phyloP scores from a whole-genome alignment of 768 basidiomycete species.

The Panaeolus papilionaceus region DNA sequence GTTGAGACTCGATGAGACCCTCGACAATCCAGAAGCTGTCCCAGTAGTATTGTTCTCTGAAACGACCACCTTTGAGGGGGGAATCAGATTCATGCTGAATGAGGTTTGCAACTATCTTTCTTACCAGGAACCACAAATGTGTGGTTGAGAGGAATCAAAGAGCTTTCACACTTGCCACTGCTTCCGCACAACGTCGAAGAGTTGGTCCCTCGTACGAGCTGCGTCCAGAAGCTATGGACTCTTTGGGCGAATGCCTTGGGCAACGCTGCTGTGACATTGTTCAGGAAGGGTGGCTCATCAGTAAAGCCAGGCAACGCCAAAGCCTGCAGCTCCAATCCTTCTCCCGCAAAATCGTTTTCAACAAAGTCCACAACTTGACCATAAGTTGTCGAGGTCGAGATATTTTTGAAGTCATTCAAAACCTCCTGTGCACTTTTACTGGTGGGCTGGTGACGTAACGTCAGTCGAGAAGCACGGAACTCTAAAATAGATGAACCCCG shows the following conservation, averaged over 20 bases:
- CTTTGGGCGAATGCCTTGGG: slow-evolving; percentile 74
- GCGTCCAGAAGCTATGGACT: slow-evolving; percentile 88
- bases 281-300: slow-evolving; percentile 67
- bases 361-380: slow-evolving; percentile 73
- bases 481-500: slow-evolving; percentile 13
- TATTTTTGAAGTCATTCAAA: slow-evolving; percentile 68
- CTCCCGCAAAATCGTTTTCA: slow-evolving; percentile 78
- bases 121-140: slow-evolving; percentile 91
- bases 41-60: slow-evolving; percentile 82
- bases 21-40: slow-evolving; percentile 86
- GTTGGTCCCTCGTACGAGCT: slow-evolving; percentile 81
- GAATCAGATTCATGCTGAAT: neutral
- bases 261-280: slow-evolving; percentile 72
- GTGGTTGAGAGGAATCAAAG: slow-evolving; percentile 89
- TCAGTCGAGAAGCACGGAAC: slow-evolving; percentile 1
- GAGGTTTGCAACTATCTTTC: slow-evolving; percentile 15
- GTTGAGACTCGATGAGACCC: slow-evolving; percentile 82
- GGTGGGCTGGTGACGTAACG: slow-evolving; percentile 62
- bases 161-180: slow-evolving; percentile 72
- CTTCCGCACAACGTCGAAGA: slow-evolving; percentile 65
- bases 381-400: slow-evolving; percentile 58
- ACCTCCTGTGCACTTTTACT: slow-evolving; percentile 67
- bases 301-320: slow-evolving; percentile 67
- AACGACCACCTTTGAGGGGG: slow-evolving; percentile 64
- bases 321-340: slow-evolving; percentile 83